These are phyloP conservation scores for Acanthamoeba divionensis DNA, from an alignment of 208 protist genomes.

Conservation along the genomic window DNA sequence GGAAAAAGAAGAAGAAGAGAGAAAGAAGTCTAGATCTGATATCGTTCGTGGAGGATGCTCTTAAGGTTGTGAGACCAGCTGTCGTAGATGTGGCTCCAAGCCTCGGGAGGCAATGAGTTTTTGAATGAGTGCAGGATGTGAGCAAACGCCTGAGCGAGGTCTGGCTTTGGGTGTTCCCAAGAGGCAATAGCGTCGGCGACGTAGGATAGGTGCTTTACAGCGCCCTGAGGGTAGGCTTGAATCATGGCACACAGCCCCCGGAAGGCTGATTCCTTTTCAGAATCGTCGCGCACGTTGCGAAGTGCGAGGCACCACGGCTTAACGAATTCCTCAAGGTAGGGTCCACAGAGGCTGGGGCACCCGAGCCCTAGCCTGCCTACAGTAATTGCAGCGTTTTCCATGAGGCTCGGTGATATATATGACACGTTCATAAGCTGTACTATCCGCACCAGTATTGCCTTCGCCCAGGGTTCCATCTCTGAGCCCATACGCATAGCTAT, in stretches of 20 bases:
- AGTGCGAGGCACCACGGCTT: slow-evolving; percentile 75
- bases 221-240: slow-evolving; percentile 61
- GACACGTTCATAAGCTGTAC: slow-evolving; percentile 73
- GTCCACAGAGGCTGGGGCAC: slow-evolving; percentile 63
- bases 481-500: slow-evolving; percentile 71
- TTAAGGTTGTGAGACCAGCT: slow-evolving; percentile 39
- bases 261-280: slow-evolving; percentile 76
- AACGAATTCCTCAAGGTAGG: slow-evolving; percentile 72
- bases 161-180: slow-evolving; percentile 51
- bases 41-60: slow-evolving; percentile 17
- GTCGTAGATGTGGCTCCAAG: not conserved
- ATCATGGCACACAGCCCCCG: slow-evolving; percentile 68
- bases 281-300: slow-evolving; percentile 67
- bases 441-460: slow-evolving; percentile 63
- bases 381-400: slow-evolving; percentile 83
- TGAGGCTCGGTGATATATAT: slow-evolving; percentile 50
- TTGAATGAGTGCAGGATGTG: slow-evolving; percentile 61
- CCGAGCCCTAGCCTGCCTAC: slow-evolving; percentile 77
- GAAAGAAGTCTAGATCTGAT: not conserved
- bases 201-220: slow-evolving; percentile 48
- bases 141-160: slow-evolving; percentile 52
- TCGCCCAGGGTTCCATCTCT: slow-evolving; percentile 58
- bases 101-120: not conserved
- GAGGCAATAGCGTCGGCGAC: slow-evolving; percentile 74
- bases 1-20: not conserved